These are phyloP conservation scores for Lasiodiplodia sp. DNA, from an alignment of 2,329 filamentous ascomycete genomes.

Conservation along the genomic window DNA sequence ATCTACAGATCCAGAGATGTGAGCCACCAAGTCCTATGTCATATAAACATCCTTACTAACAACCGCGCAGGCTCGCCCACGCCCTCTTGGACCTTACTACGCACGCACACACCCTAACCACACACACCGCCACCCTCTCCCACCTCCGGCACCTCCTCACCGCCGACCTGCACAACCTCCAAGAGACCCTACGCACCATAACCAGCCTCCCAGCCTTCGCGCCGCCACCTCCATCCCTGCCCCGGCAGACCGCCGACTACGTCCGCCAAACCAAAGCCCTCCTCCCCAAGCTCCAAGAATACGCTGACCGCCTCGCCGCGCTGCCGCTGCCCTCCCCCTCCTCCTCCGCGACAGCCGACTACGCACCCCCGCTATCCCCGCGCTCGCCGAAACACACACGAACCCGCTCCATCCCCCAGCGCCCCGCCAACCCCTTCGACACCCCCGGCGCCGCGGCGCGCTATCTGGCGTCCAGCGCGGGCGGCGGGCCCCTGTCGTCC, in stretches of 20 bases:
- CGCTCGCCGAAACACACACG: neutral
- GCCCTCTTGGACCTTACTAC: slow-evolving; percentile 44
- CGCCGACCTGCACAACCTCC: slow-evolving; percentile 42
- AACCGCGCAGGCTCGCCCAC: slow-evolving; percentile 40
- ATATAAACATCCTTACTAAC: neutral
- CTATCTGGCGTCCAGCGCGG: slow-evolving; percentile 34
- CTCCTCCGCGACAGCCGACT: neutral
- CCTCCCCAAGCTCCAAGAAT: slow-evolving; percentile 71
- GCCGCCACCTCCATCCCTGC: slow-evolving; percentile 64
- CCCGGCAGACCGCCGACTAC: slow-evolving; percentile 76
- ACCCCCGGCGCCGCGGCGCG: slow-evolving; percentile 2
- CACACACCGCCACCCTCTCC: slow-evolving; percentile 44
- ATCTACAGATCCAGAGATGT: slow-evolving; percentile 36
- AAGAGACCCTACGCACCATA: slow-evolving; percentile 41
- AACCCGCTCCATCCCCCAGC: neutral
- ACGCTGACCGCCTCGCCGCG: slow-evolving; percentile 54
- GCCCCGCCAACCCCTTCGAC: neutral
- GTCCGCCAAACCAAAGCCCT: slow-evolving; percentile 74
- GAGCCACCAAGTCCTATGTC: slow-evolving; percentile 15
- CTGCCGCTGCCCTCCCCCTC: slow-evolving; percentile 33
- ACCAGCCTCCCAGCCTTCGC: slow-evolving; percentile 45
- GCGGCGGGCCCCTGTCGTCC: neutral
- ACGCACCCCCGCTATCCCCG: neutral
- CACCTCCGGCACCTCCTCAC: slow-evolving; percentile 44
- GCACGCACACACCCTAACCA: slow-evolving; percentile 41